A percentile compares a stretch with the other conserved stretches of the same genome.
Conservation (phyloP, 129 eudicot genomes). For the Silybum marianum region DNA sequence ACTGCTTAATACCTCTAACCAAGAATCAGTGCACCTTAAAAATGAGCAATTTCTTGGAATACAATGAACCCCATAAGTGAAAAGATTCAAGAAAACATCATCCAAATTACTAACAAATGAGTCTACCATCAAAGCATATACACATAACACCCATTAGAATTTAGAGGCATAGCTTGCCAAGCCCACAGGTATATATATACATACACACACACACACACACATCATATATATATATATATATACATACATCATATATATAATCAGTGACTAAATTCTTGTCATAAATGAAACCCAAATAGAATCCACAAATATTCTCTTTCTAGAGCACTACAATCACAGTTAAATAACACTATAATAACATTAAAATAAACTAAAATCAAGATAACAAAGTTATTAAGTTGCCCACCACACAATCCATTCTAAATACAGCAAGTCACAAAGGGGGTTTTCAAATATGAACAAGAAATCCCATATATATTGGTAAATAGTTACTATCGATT, state of each 20-base stretch:
- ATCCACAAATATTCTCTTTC: not conserved
- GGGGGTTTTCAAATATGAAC: not conserved
- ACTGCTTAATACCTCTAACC: too few relatives aligned
- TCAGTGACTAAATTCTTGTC: not conserved
- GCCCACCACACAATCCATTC: conserved; percentile 1
- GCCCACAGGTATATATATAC: not conserved
- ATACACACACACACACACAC: too few relatives aligned
- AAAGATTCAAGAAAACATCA: conserved; percentile 15
- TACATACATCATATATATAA: too few relatives aligned
- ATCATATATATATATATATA: too few relatives aligned
- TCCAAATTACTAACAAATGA: not conserved
- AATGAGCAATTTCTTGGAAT: not conserved
- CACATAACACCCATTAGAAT: not conserved
- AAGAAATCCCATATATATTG: not conserved
- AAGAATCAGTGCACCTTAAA: not conserved
- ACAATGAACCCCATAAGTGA: not conserved
- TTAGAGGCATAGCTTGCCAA: not conserved
- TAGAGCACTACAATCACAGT: not conserved
- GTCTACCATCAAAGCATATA: conserved; percentile 16
- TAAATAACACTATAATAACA: conserved; percentile 1
- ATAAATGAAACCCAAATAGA: not conserved
- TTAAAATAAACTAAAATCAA: conserved; percentile 12
- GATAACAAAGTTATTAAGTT: conserved; percentile 10
- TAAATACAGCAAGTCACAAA: not conserved
- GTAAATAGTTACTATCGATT: not conserved